phyloP scores from a whole-genome alignment of 2,329 filamentous ascomycete species.

The Tolypocladium guangdongense region DNA sequence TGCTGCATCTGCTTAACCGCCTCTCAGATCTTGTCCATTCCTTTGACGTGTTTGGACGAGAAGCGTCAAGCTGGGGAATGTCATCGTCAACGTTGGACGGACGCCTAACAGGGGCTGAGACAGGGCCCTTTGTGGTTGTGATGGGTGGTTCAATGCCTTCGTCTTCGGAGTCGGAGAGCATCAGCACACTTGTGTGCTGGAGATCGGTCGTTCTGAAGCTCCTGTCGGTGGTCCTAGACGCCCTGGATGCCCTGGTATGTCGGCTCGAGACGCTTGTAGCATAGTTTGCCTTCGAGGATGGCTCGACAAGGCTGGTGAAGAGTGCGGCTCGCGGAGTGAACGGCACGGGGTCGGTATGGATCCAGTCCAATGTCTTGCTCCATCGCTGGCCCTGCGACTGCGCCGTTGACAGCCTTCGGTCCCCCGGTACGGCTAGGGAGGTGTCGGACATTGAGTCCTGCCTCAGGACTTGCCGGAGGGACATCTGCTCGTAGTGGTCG shows the following conservation, averaged over 20 bases:
- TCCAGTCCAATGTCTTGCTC: slow-evolving; percentile 5
- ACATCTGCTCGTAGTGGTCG: slow-evolving; percentile 47
- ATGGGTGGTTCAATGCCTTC: slow-evolving; percentile 13
- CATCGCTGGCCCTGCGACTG: slow-evolving; percentile 1
- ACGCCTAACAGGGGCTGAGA: not conserved
- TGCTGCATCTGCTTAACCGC: not conserved
- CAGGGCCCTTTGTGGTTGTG: not conserved
- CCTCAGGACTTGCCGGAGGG: slow-evolving; percentile 31
- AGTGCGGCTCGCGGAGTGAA: slow-evolving; percentile 11
- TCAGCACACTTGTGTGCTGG: slow-evolving; percentile 43
- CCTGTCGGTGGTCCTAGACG: slow-evolving; percentile 33
- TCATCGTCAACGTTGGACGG: slow-evolving; percentile 1
- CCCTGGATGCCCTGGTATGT: slow-evolving; percentile 43
- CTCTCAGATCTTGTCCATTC: slow-evolving; percentile 3
- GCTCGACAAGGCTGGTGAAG: slow-evolving; percentile 11
- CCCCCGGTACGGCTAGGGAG: not conserved
- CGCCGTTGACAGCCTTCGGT: not conserved
- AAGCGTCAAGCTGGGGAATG: slow-evolving; percentile 2
- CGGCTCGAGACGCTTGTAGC: slow-evolving; percentile 43
- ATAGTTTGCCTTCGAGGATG: slow-evolving; percentile 25
- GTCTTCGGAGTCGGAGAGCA: slow-evolving; percentile 47
- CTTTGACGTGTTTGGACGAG: slow-evolving; percentile 7
- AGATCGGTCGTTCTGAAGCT: slow-evolving; percentile 41
- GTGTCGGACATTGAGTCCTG: slow-evolving; percentile 8
- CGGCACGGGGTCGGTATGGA: slow-evolving; percentile 5